A percentile compares a stretch with the other conserved stretches of the same genome.
phyloP scores from a whole-genome alignment of 2,329 filamentous ascomycete genomes.

The Aureobasidium sp. region DNA sequence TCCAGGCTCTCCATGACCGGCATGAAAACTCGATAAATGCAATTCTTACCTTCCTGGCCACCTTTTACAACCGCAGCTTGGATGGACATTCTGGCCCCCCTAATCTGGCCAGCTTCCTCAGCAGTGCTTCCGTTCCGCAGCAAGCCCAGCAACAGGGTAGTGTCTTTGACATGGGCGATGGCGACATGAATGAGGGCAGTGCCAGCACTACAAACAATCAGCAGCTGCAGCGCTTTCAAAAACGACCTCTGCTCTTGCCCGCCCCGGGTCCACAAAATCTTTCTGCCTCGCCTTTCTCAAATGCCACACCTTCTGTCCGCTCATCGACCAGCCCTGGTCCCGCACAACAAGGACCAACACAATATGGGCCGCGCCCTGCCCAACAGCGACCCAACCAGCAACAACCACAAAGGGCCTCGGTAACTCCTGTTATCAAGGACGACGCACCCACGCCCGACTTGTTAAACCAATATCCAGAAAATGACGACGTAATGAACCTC shows the following conservation, averaged over 20 bases:
- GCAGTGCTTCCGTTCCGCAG: constrained; percentile 52
- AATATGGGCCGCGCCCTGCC: background rate
- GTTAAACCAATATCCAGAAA: constrained; percentile 32
- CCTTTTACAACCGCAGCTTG: constrained; percentile 88
- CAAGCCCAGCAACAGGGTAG: constrained; percentile 49
- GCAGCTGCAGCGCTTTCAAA: constrained; percentile 27
- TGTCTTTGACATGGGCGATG: constrained; percentile 52
- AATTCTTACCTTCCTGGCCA: constrained; percentile 94
- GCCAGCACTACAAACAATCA: constrained; percentile 27
- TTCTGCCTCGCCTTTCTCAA: constrained; percentile 21
- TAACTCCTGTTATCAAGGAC: constrained; percentile 33
- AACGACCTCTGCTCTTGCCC: constrained; percentile 26
- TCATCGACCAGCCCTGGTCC: constrained; percentile 15
- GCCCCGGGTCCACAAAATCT: background rate
- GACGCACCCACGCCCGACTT: constrained; percentile 34
- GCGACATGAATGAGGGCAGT: constrained; percentile 42
- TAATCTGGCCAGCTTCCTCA: constrained; percentile 69
- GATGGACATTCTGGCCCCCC: constrained; percentile 68
- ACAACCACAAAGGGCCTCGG: constrained; percentile 17
- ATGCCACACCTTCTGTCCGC: constrained; percentile 16
- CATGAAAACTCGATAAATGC: constrained; percentile 98
- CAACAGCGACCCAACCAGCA: background rate
- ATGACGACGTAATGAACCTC: constrained; percentile 45
- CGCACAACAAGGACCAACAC: constrained; percentile 1
- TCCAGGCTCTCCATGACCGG: constrained; percentile 87